phyloP scores from a whole-genome alignment of 352 stramenopile species.

The Pythium rhizo-oryzae region DNA sequence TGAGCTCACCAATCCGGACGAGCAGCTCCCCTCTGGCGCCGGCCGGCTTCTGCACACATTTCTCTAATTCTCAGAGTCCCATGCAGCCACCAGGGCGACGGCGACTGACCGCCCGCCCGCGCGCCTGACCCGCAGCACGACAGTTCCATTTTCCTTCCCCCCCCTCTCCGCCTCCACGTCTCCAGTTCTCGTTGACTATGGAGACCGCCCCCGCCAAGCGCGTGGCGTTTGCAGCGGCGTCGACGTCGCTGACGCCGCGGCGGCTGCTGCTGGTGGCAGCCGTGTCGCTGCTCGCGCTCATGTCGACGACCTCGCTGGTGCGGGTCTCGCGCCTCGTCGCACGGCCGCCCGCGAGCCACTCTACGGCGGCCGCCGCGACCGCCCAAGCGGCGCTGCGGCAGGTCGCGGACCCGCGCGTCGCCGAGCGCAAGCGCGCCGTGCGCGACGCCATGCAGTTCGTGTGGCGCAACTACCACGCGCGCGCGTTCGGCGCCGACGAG shows the following conservation, averaged over 20 bases:
- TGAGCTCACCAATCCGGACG: too few relatives aligned
- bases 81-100: too few relatives aligned
- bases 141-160: too few relatives aligned
- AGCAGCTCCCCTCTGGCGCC: too few relatives aligned
- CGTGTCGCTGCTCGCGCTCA: slow-evolving; percentile 10
- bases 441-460: slow-evolving; percentile 74
- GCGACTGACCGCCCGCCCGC: too few relatives aligned
- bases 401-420: slow-evolving; percentile 30
- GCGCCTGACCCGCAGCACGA: too few relatives aligned
- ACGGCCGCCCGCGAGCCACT: neutral
- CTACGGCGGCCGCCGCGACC: neutral
- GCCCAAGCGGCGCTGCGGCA: neutral
- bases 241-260: slow-evolving; percentile 4
- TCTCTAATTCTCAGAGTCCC: too few relatives aligned
- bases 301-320: slow-evolving; percentile 15
- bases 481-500: slow-evolving; percentile 98
- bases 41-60: too few relatives aligned
- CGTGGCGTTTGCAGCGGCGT: too few relatives aligned
- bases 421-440: slow-evolving; percentile 41
- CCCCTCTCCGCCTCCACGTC: too few relatives aligned
- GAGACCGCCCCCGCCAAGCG: neutral
- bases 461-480: slow-evolving; percentile 91
- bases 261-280: slow-evolving; percentile 18
- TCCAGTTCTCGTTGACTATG: too few relatives aligned
- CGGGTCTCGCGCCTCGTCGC: neutral